Percentiles rank a stretch among this genome's conserved stretches.
Evolutionary conservation across 2,329 filamentous ascomycete genomes (phyloP).

Genomic region (Fusarium euwallaceae): DNA sequence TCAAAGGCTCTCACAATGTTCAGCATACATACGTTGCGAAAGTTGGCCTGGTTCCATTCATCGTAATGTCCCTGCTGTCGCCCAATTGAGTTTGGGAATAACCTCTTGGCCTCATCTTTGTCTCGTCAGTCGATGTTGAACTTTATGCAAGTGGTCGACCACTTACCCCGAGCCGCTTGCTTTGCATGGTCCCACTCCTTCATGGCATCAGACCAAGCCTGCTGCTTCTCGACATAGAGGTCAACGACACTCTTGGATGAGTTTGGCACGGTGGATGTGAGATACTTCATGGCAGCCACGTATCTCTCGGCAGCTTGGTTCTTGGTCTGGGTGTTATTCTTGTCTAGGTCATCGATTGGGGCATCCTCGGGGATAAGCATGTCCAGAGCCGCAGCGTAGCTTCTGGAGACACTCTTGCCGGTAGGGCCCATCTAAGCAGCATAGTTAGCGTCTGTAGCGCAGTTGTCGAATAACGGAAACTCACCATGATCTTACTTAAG

Average conservation of each 20-base stretch:
- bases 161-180: neutral
- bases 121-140: neutral
- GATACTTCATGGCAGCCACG: neutral
- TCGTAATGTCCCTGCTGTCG: neutral
- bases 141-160: neutral
- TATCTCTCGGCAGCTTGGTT: neutral
- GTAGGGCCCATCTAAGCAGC: neutral
- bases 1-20: neutral
- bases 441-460: neutral
- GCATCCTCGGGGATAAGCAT: conserved; percentile 4
- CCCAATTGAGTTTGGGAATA: neutral
- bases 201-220: neutral
- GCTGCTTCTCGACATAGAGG: conserved; percentile 13
- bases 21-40: neutral
- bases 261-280: neutral
- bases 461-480: neutral
- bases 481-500: neutral
- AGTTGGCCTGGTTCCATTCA: neutral
- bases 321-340: neutral
- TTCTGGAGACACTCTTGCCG: conserved; percentile 6
- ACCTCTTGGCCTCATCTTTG: neutral
- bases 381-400: conserved; percentile 2
- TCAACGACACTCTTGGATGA: neutral
- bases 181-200: neutral
- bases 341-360: neutral